Evolutionary conservation across 1,139 yeast species (phyloP).

Genomic region (Candida neerlandica): DNA sequence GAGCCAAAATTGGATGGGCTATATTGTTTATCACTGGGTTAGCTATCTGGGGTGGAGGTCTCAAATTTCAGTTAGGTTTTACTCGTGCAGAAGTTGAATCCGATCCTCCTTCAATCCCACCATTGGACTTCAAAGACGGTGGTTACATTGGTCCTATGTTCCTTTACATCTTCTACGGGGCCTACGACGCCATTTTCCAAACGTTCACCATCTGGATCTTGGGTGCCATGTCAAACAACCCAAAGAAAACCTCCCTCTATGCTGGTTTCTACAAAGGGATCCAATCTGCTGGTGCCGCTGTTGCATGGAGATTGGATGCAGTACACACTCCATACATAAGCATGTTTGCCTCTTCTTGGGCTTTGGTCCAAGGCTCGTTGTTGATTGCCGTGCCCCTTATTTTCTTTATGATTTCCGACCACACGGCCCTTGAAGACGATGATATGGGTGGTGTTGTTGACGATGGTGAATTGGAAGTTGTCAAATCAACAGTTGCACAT

Average conservation of each 20-base stretch:
- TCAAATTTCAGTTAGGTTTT: slow-evolving; percentile 49
- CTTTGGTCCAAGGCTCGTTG: slow-evolving; percentile 52
- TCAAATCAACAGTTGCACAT: slow-evolving; percentile 20
- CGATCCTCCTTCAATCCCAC: slow-evolving; percentile 20
- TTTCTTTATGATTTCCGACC: slow-evolving; percentile 46
- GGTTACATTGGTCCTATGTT: slow-evolving; percentile 60
- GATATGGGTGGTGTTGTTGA: slow-evolving; percentile 31
- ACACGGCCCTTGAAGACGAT: slow-evolving; percentile 45
- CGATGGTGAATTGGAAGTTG: slow-evolving; percentile 28
- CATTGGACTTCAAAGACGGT: slow-evolving; percentile 49
- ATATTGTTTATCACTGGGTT: slow-evolving; percentile 44
- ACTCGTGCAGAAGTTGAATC: slow-evolving; percentile 40
- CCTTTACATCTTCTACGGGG: slow-evolving; percentile 62
- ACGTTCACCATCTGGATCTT: slow-evolving; percentile 56
- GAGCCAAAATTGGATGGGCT: slow-evolving; percentile 52
- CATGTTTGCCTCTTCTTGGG: slow-evolving; percentile 61
- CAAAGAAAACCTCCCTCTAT: slow-evolving; percentile 57
- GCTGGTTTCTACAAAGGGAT: slow-evolving; percentile 66
- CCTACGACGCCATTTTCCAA: slow-evolving; percentile 61
- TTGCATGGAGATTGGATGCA: slow-evolving; percentile 63
- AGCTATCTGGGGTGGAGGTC: slow-evolving; percentile 67
- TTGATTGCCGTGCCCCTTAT: slow-evolving; percentile 42
- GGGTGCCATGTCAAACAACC: slow-evolving; percentile 61
- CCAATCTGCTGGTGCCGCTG: slow-evolving; percentile 66
- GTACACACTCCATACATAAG: slow-evolving; percentile 39